phyloP scores from a whole-genome alignment of 1,139 yeast species.

The Ashbya aceris region DNA sequence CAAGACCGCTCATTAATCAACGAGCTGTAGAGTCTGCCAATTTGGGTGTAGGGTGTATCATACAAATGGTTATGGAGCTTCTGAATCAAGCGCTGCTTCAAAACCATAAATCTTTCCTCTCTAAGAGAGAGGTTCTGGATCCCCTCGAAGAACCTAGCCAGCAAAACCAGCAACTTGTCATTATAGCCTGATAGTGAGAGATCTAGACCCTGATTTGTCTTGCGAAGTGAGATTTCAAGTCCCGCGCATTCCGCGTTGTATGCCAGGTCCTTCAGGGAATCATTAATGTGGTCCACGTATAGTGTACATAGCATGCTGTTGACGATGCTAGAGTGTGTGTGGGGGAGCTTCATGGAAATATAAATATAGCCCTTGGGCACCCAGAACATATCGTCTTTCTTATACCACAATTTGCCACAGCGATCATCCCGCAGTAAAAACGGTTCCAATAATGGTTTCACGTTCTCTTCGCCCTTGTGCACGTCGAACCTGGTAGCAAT shows the following conservation, averaged over 20 bases:
- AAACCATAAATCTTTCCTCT: conserved; percentile 51
- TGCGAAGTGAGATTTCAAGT: conserved; percentile 46
- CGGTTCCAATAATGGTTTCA: conserved; percentile 39
- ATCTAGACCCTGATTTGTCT: conserved; percentile 63
- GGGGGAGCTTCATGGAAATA: conserved; percentile 58
- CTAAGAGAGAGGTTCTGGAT: conserved; percentile 46
- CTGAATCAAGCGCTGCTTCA: conserved; percentile 56
- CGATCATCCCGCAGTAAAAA: conserved; percentile 36
- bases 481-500: conserved; percentile 72
- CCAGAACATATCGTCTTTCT: conserved; percentile 81
- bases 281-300: conserved; percentile 62
- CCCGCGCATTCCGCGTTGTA: conserved; percentile 86
- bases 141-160: conserved; percentile 50
- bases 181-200: conserved; percentile 70
- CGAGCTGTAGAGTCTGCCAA: conserved; percentile 51
- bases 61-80: conserved; percentile 63
- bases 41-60: conserved; percentile 67
- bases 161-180: conserved; percentile 60
- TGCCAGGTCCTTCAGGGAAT: conserved; percentile 59
- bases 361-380: conserved; percentile 78
- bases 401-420: conserved; percentile 63
- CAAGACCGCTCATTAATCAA: conserved; percentile 66
- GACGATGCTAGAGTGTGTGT: conserved; percentile 46
- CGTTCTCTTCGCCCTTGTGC: conserved; percentile 33
- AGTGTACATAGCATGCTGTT: conserved; percentile 51